Conservation (phyloP, 2,329 filamentous ascomycete species). For the Drechslerella coelobrocha region DNA sequence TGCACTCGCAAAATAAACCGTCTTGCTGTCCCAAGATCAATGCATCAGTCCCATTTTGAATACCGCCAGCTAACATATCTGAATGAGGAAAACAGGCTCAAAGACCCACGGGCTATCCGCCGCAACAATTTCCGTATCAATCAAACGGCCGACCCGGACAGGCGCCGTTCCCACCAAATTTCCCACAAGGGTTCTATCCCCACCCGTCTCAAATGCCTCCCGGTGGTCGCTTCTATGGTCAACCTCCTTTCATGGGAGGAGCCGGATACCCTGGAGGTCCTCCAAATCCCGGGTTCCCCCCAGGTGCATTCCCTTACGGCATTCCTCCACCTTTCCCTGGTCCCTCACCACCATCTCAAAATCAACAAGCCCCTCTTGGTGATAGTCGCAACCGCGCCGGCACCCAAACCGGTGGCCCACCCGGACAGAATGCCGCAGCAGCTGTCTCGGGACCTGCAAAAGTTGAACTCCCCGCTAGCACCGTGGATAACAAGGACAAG, state of each 20-base stretch:
- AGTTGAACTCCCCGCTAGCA: conserved; percentile 22
- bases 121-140: conserved; percentile 14
- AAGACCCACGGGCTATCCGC: conserved; percentile 35
- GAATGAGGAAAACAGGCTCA: conserved; percentile 24
- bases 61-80: conserved; percentile 12
- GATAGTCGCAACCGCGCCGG: conserved; percentile 26
- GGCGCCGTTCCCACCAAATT: conserved; percentile 31
- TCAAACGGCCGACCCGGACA: conserved; percentile 36
- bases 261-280: conserved; percentile 21
- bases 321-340: conserved; percentile 31
- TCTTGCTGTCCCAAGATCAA: conserved; percentile 58
- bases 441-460: conserved; percentile 10
- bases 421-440: conserved; percentile 2
- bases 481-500: conserved; percentile 15
- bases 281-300: conserved; percentile 27
- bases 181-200: conserved; percentile 43
- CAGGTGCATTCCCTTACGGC: conserved; percentile 38
- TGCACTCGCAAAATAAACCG: conserved; percentile 47
- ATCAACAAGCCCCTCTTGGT: conserved; percentile 15
- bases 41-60: conserved; percentile 59
- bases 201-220: conserved; percentile 28
- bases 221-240: conserved; percentile 39
- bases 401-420: conserved; percentile 18
- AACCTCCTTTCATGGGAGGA: conserved; percentile 43
- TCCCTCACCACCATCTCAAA: conserved; percentile 15